phyloP scores from a whole-genome alignment of 2,329 filamentous ascomycete genomes.

The Pleurostoma richardsiae region DNA sequence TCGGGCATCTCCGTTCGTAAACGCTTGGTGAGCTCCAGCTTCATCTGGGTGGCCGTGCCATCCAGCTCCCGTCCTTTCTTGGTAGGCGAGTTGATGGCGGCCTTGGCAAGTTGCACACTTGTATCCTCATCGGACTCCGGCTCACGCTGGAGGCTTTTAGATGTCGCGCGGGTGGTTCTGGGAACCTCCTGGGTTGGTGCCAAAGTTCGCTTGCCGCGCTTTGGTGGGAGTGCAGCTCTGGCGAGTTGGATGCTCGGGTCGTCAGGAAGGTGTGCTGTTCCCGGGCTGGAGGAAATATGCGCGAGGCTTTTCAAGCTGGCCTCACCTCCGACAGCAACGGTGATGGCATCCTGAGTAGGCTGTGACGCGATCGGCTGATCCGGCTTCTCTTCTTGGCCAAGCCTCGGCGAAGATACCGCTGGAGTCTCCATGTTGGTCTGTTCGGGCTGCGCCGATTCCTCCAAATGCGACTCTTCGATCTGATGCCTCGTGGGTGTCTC shows the following conservation, averaged over 20 bases:
- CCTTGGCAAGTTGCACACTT: conserved; percentile 22
- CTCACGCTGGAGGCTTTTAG: conserved; percentile 9
- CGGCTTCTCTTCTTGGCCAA: too few species aligned
- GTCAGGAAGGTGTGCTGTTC: background rate
- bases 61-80: conserved; percentile 12
- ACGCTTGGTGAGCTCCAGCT: conserved; percentile 38
- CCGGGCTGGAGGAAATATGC: too few species aligned
- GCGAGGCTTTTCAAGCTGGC: too few species aligned
- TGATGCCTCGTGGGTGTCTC: too few species aligned
- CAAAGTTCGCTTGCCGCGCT: background rate
- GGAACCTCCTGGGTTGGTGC: conserved; percentile 4
- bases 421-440: too few species aligned
- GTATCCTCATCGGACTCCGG: conserved; percentile 15
- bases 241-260: conserved; percentile 20
- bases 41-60: conserved; percentile 20
- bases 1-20: conserved; percentile 47
- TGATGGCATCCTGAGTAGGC: too few species aligned
- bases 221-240: conserved; percentile 5
- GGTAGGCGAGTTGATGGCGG: conserved; percentile 21
- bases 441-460: too few species aligned
- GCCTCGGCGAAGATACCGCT: too few species aligned
- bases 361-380: too few species aligned
- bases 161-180: conserved; percentile 8
- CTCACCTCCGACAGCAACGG: too few species aligned
- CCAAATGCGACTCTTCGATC: too few species aligned